Base-by-base conservation (phyloP, 495 filamentous ascomycete species). In the Podospora appendiculata region DNA sequence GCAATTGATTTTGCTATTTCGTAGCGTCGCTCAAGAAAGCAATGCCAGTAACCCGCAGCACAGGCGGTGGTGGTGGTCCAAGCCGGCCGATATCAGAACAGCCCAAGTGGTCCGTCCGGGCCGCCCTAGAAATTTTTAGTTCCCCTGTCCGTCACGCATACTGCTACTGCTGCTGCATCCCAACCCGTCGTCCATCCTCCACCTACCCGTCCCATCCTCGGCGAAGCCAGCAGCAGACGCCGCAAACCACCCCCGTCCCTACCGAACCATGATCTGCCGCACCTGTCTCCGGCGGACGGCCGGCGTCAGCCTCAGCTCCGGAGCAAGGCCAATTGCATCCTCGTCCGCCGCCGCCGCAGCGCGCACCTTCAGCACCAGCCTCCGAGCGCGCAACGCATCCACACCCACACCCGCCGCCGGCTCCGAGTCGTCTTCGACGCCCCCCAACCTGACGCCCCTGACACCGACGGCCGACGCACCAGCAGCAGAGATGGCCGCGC, bases 61-160 rank as follows among this genome's bases (percentile, higher is more conserved):
- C n/a, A n/a, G n/a, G 14, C 12, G 11, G 13, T 39, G 41, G 34
- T 9, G 32, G 45, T 17, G 36, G 25, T 25, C 25, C 25, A 25
- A 25, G 25, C 41, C 16, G 41, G 32, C 33, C 41, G 36, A 51
- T 56, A 57, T 55, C 53, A 52, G 57, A 63, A 55, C 44, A 63
- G 59, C 64, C 33, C 60, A 49, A 34, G 12, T 56, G 52, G 53
- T 35, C 14, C 32, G 45, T 50, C 42, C 42, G 34, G 36, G 16
- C 60, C 53, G 39, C 67, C 63, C 52, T 70, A 71, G 61, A 74
- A 74, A 72, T 73, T 72, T 75, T 74, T 68, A 49, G 56, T 52
- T 55, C 41, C 56, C 51, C 44, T 39, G 19, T n/a, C n/a, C n/a
- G n/a, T 36, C 33, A 18, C 25, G 13, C 41, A 17, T 40, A 18